phyloP scores from a whole-genome alignment of 2,329 filamentous ascomycete genomes.

The Remersonia thermophila region DNA sequence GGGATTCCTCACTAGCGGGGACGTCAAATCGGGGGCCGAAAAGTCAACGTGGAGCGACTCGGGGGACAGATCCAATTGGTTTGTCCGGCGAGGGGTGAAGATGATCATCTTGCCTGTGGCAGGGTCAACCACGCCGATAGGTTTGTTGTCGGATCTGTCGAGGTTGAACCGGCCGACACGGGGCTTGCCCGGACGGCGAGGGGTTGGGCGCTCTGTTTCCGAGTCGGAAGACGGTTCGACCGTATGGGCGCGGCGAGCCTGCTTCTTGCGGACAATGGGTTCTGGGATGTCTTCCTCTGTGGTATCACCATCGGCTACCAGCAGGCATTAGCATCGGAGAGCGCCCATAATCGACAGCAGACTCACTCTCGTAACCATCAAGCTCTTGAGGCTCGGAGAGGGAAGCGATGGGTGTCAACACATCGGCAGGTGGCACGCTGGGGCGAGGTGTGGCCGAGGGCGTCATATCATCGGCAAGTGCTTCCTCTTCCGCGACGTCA shows the following conservation, averaged over 20 bases:
- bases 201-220: conserved; percentile 35
- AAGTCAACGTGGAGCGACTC: conserved; percentile 42
- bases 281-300: conserved; percentile 48
- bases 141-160: conserved; percentile 41
- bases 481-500: conserved; percentile 31
- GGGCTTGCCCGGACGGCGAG: conserved; percentile 34
- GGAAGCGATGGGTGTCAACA: conserved; percentile 22
- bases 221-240: conserved; percentile 35
- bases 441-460: conserved; percentile 30
- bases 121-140: conserved; percentile 46
- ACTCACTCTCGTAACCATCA: conserved; percentile 51
- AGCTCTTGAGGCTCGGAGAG: conserved; percentile 29
- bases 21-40: conserved; percentile 25
- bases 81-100: conserved; percentile 41
- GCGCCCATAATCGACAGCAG: conserved; percentile 11
- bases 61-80: conserved; percentile 39
- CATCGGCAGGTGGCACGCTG: conserved; percentile 22
- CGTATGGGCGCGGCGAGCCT: conserved; percentile 23
- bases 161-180: conserved; percentile 43
- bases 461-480: conserved; percentile 28
- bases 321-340: conserved; percentile 26
- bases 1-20: conserved; percentile 52
- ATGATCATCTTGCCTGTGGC: conserved; percentile 50
- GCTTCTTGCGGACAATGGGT: conserved; percentile 36
- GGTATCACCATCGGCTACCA: conserved; percentile 46